These are phyloP conservation scores for Spinellus fusiger DNA, from an alignment of 192 early-diverging fungal species.

Conservation along the genomic window DNA sequence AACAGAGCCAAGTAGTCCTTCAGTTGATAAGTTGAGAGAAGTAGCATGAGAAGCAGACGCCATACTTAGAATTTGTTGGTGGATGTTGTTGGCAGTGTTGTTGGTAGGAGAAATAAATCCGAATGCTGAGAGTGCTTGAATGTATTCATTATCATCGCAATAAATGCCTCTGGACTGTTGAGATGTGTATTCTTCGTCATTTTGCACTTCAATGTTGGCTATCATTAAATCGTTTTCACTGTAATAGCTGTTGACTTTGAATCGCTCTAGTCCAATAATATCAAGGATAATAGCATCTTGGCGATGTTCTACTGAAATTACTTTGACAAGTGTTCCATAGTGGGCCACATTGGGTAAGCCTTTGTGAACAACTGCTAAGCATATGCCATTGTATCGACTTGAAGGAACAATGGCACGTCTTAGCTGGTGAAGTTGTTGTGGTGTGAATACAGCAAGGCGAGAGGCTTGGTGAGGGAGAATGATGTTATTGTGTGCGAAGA, in stretches of 20 bases:
- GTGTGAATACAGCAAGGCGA: conserved; percentile 3
- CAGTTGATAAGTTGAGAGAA: conserved; percentile 1
- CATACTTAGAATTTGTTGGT: neutral
- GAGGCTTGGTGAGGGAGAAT: conserved; percentile 10
- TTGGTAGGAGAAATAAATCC: neutral
- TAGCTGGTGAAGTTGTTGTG: neutral
- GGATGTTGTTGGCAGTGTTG: neutral
- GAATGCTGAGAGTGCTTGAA: neutral
- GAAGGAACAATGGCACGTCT: conserved; percentile 2
- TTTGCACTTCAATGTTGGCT: conserved; percentile 1
- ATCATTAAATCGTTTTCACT: neutral
- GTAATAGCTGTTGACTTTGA: conserved; percentile 2
- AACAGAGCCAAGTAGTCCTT: conserved; percentile 10
- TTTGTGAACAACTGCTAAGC: conserved; percentile 10
- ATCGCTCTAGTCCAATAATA: conserved; percentile 8
- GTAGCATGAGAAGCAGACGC: neutral
- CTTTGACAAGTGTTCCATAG: conserved; percentile 11
- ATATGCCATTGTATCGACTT: conserved; percentile 10
- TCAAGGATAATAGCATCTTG: conserved; percentile 12
- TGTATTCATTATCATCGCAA: neutral
- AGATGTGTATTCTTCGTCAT: neutral
- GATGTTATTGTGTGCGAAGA: conserved; percentile 4
- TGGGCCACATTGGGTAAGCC: conserved; percentile 12
- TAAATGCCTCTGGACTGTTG: neutral
- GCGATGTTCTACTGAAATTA: conserved; percentile 11